A percentile compares a stretch with the other conserved stretches of the same genome.
These are phyloP conservation scores for Claviceps sp. DNA, from an alignment of 2,329 filamentous ascomycete species.

Conservation along the genomic window DNA sequence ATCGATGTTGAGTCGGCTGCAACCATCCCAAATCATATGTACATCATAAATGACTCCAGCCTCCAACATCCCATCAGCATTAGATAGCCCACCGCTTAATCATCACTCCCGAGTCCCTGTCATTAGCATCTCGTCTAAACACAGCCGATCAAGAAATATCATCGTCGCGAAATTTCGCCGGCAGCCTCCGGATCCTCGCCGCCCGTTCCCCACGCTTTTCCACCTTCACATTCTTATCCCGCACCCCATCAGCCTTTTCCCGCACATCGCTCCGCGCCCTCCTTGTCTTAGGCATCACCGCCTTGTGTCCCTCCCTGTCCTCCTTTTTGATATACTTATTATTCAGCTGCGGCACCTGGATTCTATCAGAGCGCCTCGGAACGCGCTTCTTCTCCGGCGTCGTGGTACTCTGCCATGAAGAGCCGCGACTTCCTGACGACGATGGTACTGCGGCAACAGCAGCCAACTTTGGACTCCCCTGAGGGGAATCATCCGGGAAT, in stretches of 20 bases:
- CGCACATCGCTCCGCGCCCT: neutral
- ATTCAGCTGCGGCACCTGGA: slow-evolving; percentile 13
- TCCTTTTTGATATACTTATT: slow-evolving; percentile 15
- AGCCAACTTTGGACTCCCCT: neutral
- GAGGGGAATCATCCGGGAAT: neutral
- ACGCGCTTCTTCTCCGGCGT: slow-evolving; percentile 1
- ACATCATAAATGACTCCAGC: no score
- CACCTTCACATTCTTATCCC: slow-evolving; percentile 19
- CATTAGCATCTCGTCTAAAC: no score
- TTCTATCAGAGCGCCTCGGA: neutral
- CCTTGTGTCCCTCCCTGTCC: neutral
- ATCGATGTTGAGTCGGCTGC: no score
- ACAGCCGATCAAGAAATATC: slow-evolving; percentile 10
- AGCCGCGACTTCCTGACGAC: neutral
- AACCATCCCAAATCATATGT: no score
- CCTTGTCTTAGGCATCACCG: neutral
- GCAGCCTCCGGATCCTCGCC: slow-evolving; percentile 19
- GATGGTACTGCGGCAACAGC: neutral
- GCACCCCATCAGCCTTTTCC: slow-evolving; percentile 9
- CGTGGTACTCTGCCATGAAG: neutral
- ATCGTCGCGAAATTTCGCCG: slow-evolving; percentile 23
- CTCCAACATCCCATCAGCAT: no score
- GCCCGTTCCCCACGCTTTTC: slow-evolving; percentile 15
- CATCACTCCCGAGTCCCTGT: no score
- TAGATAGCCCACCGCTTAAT: no score